phyloP scores from a whole-genome alignment of 2,329 filamentous ascomycete species.

The Nigrograna mackinnonii region DNA sequence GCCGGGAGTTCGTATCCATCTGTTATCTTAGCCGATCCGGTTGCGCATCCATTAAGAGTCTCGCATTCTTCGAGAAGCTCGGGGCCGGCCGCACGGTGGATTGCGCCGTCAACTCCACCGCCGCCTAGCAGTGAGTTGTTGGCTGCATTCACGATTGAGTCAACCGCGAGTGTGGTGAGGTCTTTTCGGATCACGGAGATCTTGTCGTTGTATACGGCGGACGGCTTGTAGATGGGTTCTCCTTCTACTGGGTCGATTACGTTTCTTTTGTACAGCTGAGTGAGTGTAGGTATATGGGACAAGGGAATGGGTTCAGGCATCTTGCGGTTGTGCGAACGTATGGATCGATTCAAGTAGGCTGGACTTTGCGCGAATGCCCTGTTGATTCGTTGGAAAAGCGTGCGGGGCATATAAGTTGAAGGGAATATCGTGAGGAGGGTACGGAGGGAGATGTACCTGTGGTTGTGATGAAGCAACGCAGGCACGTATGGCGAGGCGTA shows the following conservation, averaged over 20 bases:
- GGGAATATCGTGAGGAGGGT: no score
- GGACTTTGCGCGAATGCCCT: no score
- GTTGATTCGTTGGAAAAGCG: no score
- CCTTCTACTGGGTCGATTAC: slow-evolving; percentile 42
- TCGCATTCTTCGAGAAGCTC: slow-evolving; percentile 71
- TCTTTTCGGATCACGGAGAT: slow-evolving; percentile 74
- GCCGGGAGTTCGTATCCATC: slow-evolving; percentile 75
- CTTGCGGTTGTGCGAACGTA: slow-evolving; percentile 7
- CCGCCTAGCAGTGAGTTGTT: slow-evolving; percentile 79
- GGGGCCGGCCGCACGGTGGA: slow-evolving; percentile 80
- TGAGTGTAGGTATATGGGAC: slow-evolving; percentile 64
- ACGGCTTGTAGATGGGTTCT: slow-evolving; percentile 14
- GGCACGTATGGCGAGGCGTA: no score
- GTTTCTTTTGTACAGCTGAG: slow-evolving; percentile 66
- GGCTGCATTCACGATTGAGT: slow-evolving; percentile 92
- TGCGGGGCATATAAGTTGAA: no score
- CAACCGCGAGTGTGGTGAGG: slow-evolving; percentile 77
- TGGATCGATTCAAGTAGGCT: neutral
- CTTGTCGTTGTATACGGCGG: slow-evolving; percentile 60
- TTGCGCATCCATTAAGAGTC: slow-evolving; percentile 72
- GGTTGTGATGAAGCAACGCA: no score
- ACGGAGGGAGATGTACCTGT: no score
- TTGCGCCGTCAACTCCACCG: slow-evolving; percentile 78
- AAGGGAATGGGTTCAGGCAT: slow-evolving; percentile 40
- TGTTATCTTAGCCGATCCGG: slow-evolving; percentile 84